Base-by-base conservation (phyloP, 768 basidiomycete genomes). In the Boletus rubropictus region DNA sequence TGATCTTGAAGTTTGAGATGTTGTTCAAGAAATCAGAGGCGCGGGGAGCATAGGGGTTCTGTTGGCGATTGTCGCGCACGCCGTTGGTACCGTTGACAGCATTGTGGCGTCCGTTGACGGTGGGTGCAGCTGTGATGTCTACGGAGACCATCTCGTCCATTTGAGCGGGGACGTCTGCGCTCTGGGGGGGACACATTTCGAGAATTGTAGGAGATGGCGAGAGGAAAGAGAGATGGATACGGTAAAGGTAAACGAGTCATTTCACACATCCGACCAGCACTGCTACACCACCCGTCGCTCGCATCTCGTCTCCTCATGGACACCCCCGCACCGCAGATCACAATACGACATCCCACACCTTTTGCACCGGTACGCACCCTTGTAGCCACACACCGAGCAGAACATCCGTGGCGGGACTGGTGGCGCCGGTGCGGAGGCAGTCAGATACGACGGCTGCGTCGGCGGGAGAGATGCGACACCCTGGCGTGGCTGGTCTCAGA, bases 11-110 rank as follows among this genome's bases (percentile, higher is more conserved):
- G 72, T 92, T 92, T 38, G 83, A 90, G 59, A 90, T 71, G 65
- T 96, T 96, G 66, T 86, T 93, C 53, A 95, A 71, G 67, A 94
- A 94, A 67, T 95, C 92, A 18, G 88, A 81, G 14, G 89, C 88
- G n/a, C 92, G 80, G 10, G 91, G 84, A 29, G 87, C 91, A 64
- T 95, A 95, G 12, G 89, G 86, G 63, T 92, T 92, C 48, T 72
- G 67, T 17, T 62, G 71, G 49, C 74, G 77, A 42, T 69, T 65
- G 21, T 72, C 64, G 39, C 57, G 51, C 34, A n/a, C 72, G 25
- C 70, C 38, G 61, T 64, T 44, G 70, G 39, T 68, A 7, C 31
- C 31, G 6, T 32, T 32, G 32, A 32, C 32, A 60, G 66, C 65
- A 56, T 64, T 59, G 54, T 75, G 49, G 70, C 39, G 73, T 62